Evolutionary conservation across 2,329 filamentous ascomycete genomes (phyloP).

Genomic region (Endoconidiophora laricicola): DNA sequence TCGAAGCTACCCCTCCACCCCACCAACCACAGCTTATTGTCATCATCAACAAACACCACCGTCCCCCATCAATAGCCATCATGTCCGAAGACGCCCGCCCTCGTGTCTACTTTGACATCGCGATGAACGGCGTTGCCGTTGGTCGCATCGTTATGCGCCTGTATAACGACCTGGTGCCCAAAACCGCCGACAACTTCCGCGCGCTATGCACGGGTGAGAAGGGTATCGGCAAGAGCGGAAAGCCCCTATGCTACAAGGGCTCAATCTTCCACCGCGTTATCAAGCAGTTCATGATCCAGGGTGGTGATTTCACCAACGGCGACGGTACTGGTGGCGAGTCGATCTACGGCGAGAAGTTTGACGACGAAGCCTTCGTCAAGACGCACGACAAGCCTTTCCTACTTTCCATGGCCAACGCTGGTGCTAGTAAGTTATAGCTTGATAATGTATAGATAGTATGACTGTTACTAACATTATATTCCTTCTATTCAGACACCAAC

Average conservation of each 20-base stretch:
- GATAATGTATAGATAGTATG: neutral
- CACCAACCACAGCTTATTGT: constrained; percentile 5
- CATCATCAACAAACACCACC: constrained; percentile 6
- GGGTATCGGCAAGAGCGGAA: constrained; percentile 62
- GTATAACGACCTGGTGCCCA: constrained; percentile 61
- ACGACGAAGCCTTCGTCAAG: constrained; percentile 84
- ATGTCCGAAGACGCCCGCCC: constrained; percentile 35
- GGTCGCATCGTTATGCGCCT: constrained; percentile 82
- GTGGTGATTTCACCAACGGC: constrained; percentile 88
- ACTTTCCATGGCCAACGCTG: constrained; percentile 95
- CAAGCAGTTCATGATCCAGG: constrained; percentile 97
- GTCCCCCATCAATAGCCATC: constrained; percentile 5
- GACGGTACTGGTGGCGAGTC: constrained; percentile 93
- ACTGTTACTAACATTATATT: neutral
- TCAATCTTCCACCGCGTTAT: constrained; percentile 91
- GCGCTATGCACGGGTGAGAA: constrained; percentile 90
- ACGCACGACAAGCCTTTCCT: constrained; percentile 90
- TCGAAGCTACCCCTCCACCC: constrained; percentile 2
- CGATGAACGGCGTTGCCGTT: constrained; percentile 54
- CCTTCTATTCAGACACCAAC: constrained; percentile 51
- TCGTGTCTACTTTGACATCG: constrained; percentile 87
- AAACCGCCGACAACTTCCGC: constrained; percentile 94
- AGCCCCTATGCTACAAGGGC: constrained; percentile 83
- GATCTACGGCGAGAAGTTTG: constrained; percentile 95
- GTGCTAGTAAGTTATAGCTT: constrained; percentile 47